Evolutionary conservation across 768 basidiomycete genomes (phyloP).

Genomic region (Peribolospora baueri): DNA sequence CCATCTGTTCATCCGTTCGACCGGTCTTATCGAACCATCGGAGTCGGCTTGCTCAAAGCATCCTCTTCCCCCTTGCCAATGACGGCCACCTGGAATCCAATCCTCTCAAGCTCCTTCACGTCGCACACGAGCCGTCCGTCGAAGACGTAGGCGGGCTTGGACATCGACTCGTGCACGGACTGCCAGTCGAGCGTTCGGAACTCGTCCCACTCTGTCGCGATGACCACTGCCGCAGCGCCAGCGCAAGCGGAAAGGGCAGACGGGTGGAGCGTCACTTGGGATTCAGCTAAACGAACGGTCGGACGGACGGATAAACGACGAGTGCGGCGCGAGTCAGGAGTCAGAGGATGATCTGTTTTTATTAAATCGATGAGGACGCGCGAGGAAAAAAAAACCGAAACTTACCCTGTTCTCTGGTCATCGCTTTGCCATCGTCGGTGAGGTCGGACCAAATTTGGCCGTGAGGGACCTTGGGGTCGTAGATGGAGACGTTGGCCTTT

Average conservation of each 20-base stretch:
- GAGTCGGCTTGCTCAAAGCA: no score
- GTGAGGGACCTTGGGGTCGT: conserved; percentile 65
- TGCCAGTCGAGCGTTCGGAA: conserved; percentile 83
- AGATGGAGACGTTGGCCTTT: conserved; percentile 61
- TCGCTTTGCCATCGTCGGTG: conserved; percentile 28
- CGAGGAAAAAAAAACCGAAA: conserved; percentile 1
- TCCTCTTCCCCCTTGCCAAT: conserved; percentile 15
- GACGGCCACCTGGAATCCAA: conserved; percentile 49
- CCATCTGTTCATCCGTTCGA: no score
- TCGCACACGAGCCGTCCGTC: conserved; percentile 79
- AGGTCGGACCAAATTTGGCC: conserved; percentile 53
- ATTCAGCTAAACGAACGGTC: conserved; percentile 37
- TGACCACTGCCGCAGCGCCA: conserved; percentile 72
- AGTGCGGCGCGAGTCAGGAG: neutral
- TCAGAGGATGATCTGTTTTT: neutral
- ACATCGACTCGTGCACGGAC: conserved; percentile 61
- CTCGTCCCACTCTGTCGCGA: conserved; percentile 95
- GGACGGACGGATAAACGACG: neutral
- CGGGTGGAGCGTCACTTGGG: conserved; percentile 52
- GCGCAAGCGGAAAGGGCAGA: conserved; percentile 71
- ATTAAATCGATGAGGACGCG: neutral
- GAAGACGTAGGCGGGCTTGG: conserved; percentile 95
- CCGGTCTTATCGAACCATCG: no score
- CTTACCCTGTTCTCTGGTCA: conserved; percentile 36
- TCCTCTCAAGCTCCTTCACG: conserved; percentile 45